Percentiles rank a stretch among this genome's conserved stretches.
phyloP scores from a whole-genome alignment of 2,329 filamentous ascomycete species.

The Ascochyta lentis region DNA sequence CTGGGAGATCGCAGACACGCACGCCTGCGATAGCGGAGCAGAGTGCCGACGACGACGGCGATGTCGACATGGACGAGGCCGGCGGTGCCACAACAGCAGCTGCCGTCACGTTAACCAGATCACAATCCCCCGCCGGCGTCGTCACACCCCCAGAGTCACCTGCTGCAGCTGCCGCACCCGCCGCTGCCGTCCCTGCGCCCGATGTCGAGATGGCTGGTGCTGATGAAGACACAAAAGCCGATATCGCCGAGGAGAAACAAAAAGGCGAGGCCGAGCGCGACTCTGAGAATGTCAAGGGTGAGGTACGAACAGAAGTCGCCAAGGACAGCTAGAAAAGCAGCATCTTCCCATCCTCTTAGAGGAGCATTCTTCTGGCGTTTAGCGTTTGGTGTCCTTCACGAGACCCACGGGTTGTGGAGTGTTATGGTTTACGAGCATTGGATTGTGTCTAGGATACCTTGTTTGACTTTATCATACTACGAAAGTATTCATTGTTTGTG shows the following conservation, averaged over 20 bases:
- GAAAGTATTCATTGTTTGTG: too few relatives aligned
- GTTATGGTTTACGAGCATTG: slow-evolving; percentile 26
- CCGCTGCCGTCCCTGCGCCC: slow-evolving; percentile 21
- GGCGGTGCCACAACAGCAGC: slow-evolving; percentile 22
- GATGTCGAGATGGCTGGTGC: slow-evolving; percentile 44
- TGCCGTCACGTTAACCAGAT: slow-evolving; percentile 23
- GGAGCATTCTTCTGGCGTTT: slow-evolving; percentile 22
- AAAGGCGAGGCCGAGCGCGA: slow-evolving; percentile 38
- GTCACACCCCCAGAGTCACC: slow-evolving; percentile 49
- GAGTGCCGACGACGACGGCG: slow-evolving; percentile 43
- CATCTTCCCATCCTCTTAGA: not conserved
- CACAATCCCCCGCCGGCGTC: slow-evolving; percentile 41
- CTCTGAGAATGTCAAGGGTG: slow-evolving; percentile 40
- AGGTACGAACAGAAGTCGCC: slow-evolving; percentile 37
- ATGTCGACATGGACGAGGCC: slow-evolving; percentile 46
- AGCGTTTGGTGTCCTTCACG: slow-evolving; percentile 14
- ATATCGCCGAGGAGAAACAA: slow-evolving; percentile 30
- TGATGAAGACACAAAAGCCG: slow-evolving; percentile 28
- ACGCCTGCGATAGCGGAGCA: slow-evolving; percentile 36
- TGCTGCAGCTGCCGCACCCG: slow-evolving; percentile 7
- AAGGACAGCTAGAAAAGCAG: slow-evolving; percentile 24
- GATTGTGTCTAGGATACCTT: slow-evolving; percentile 26
- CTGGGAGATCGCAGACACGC: slow-evolving; percentile 32
- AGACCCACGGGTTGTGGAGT: slow-evolving; percentile 14
- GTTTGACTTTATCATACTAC: not conserved